phyloP scores from a whole-genome alignment of 2,329 filamentous ascomycete genomes.

The Botryotinia convoluta region DNA sequence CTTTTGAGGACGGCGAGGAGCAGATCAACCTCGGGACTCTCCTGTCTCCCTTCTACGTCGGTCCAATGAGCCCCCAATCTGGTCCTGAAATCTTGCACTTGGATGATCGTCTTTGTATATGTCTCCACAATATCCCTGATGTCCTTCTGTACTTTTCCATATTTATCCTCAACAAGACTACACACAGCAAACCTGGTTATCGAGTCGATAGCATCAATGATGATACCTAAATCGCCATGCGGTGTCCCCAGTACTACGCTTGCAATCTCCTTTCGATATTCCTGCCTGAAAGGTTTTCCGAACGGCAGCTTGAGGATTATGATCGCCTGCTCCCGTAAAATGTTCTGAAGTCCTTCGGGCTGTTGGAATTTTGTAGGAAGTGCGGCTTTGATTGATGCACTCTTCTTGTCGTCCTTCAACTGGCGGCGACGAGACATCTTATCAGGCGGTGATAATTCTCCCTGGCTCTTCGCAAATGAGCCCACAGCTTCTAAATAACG shows the following conservation, averaged over 20 bases:
- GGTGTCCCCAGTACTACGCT: slow-evolving; percentile 71
- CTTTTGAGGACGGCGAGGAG: slow-evolving; percentile 63
- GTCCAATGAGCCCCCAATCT: slow-evolving; percentile 71
- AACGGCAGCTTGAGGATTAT: slow-evolving; percentile 48
- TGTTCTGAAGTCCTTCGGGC: neutral
- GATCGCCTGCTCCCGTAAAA: slow-evolving; percentile 13
- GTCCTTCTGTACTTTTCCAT: slow-evolving; percentile 81
- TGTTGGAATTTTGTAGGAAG: slow-evolving; percentile 1
- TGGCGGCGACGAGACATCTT: slow-evolving; percentile 5
- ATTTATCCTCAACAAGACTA: slow-evolving; percentile 77
- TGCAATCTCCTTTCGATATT: slow-evolving; percentile 62
- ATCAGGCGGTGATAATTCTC: slow-evolving; percentile 31
- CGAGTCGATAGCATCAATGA: slow-evolving; percentile 69
- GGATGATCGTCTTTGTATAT: slow-evolving; percentile 65
- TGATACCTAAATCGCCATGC: slow-evolving; percentile 64
- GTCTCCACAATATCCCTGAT: slow-evolving; percentile 71
- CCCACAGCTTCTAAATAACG: slow-evolving; percentile 29
- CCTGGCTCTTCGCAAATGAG: slow-evolving; percentile 34
- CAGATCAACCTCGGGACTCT: slow-evolving; percentile 66
- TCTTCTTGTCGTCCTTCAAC: slow-evolving; percentile 5
- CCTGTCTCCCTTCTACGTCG: slow-evolving; percentile 56
- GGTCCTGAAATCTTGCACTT: slow-evolving; percentile 65
- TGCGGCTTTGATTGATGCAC: slow-evolving; percentile 2
- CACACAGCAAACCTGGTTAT: slow-evolving; percentile 67
- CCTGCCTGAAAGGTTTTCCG: slow-evolving; percentile 68